Evolutionary conservation across 2,329 filamentous ascomycete genomes (phyloP).

Genomic region (Calonectria crousiana): DNA sequence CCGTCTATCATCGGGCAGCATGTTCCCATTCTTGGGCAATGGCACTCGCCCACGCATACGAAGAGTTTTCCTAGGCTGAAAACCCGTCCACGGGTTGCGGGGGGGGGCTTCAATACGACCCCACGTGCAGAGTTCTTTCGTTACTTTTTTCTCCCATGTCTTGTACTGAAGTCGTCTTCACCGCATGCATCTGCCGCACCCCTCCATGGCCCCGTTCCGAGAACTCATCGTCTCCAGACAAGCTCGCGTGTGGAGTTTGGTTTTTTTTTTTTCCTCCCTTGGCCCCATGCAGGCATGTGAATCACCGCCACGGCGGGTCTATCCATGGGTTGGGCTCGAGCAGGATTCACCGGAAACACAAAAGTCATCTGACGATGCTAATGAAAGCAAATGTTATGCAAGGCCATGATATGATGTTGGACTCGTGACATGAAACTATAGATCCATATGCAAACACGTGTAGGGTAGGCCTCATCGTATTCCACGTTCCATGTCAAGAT

Average conservation of each 20-base stretch:
- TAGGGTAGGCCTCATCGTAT: neutral
- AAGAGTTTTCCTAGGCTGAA: neutral
- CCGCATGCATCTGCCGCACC: constrained; percentile 12
- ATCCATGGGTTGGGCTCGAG: neutral
- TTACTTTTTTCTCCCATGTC: constrained; percentile 9
- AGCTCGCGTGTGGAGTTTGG: constrained; percentile 3
- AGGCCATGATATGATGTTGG: neutral
- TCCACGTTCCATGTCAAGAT: neutral
- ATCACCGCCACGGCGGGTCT: constrained; percentile 10
- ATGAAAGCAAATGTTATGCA: constrained; percentile 2
- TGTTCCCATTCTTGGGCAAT: constrained; percentile 1
- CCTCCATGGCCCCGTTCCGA: constrained; percentile 17
- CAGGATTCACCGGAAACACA: neutral
- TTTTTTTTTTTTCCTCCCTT: neutral
- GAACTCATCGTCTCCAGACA: constrained; percentile 8
- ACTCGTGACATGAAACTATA: neutral
- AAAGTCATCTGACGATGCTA: constrained; percentile 1
- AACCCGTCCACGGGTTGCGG: neutral
- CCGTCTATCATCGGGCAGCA: constrained; percentile 10
- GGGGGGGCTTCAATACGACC: neutral
- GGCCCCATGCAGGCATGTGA: constrained; percentile 1
- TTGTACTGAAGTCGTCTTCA: neutral
- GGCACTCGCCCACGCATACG: neutral
- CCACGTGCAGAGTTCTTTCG: constrained; percentile 18
- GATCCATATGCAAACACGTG: neutral